phyloP scores from a whole-genome alignment of 2,329 filamentous ascomycete genomes.

The Stagonosporopsis vannaccii region DNA sequence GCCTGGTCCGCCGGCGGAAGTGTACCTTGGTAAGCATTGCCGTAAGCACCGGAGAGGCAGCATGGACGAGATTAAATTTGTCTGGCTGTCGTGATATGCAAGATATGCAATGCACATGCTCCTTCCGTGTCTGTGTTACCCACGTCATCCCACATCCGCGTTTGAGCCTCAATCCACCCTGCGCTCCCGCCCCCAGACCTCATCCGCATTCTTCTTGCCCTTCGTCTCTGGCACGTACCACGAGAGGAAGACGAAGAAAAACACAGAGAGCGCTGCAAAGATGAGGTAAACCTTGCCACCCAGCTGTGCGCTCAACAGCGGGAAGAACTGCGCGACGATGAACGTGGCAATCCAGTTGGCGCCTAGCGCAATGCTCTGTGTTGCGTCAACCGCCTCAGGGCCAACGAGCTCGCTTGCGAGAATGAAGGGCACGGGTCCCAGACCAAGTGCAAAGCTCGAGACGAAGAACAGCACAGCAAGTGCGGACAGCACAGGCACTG shows the following conservation, averaged over 20 bases:
- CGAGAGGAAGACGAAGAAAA: slow-evolving; percentile 75
- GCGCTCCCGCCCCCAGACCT: slow-evolving; percentile 81
- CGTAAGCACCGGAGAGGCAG: slow-evolving; percentile 29
- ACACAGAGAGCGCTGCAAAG: slow-evolving; percentile 77
- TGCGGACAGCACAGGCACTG: slow-evolving; percentile 77
- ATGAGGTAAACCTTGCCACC: slow-evolving; percentile 90
- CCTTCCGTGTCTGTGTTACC: slow-evolving; percentile 1
- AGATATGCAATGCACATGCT: not conserved
- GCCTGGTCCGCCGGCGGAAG: slow-evolving; percentile 14
- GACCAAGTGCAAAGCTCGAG: slow-evolving; percentile 84
- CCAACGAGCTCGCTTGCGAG: slow-evolving; percentile 89
- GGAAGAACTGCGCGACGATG: slow-evolving; percentile 93
- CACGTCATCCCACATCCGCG: slow-evolving; percentile 7
- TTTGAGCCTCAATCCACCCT: slow-evolving; percentile 38
- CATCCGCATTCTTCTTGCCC: slow-evolving; percentile 81
- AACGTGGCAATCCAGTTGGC: slow-evolving; percentile 93
- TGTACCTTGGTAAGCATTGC: slow-evolving; percentile 17
- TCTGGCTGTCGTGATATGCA: slow-evolving; percentile 1
- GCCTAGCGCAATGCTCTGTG: slow-evolving; percentile 85
- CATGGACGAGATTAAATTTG: not conserved
- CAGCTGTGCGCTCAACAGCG: slow-evolving; percentile 78
- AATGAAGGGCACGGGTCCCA: slow-evolving; percentile 95
- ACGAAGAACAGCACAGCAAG: slow-evolving; percentile 86
- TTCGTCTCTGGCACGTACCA: slow-evolving; percentile 85
- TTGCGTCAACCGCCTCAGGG: slow-evolving; percentile 87